Evolutionary conservation across 2,329 filamentous ascomycete species (phyloP), one percentile per base, ranked within the genome.

Genomic region (Fusarium xyrophilum): DNA sequence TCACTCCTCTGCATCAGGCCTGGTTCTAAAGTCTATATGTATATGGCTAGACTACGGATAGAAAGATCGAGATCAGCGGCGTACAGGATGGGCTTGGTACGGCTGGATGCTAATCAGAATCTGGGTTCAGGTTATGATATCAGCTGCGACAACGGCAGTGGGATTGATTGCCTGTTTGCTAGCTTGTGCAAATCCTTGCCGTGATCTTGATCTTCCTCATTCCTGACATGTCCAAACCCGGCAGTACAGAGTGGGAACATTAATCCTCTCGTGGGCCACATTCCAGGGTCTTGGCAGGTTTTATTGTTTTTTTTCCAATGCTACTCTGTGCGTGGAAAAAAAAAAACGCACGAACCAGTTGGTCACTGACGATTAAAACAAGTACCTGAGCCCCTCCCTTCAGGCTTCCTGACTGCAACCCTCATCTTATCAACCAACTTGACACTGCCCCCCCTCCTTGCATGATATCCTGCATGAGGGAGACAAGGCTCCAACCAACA

Each of bases 171-270:
- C 33, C 35, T n/a, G 13, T 39, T 38, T 44, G 32, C 28, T 63
- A 40, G 42, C 21, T 21, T 25, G 21, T 50, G 42, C 10, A 32
- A 42, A 65, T 65, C 63, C 46, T 52, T 65, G 44, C 62, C 44
- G 28, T 40, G 39, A 48, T 66, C 21, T 17, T 40, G 39, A 48
- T 66, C 21, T 17, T 13, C n/a, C n/a, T n/a, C 63, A 65, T 65
- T 65, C 63, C 63, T 65, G 40, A 35, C 39, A 66, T 66, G 46
- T 66, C 63, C 63, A 56, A 65, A 65, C 62, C 63, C 63, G 63
- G 63, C 62, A 46, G 27, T 15, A 10, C 5, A 28, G 27, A 43
- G 63, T 62, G 63, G 46, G 63, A 47, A 65, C 48, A 43, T 7
- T 6, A 21, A 21, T 44, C 17, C 50, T 44, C 28, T 40, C 17